Evolutionary conservation across 495 filamentous ascomycete genomes (phyloP), one percentile per base, ranked within the genome.

Genomic region (Poronia punctata): DNA sequence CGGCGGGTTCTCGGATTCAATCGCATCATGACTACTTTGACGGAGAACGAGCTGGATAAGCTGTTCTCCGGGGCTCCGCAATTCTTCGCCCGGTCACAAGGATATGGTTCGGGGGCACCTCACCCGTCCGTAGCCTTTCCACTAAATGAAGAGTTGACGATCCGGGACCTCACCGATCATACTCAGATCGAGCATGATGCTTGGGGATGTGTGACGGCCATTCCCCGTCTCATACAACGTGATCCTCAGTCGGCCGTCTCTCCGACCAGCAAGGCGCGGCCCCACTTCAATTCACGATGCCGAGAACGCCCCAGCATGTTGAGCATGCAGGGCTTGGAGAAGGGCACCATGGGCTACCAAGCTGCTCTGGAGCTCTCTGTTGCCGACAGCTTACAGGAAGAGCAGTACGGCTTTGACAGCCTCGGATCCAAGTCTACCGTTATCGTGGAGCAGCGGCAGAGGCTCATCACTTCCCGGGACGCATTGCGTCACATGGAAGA

Each of bases 1-100:
- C 62, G 52, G 35, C 65, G 65, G 5, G 57, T 68, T 24, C 42
- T 74, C 25, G 71, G 67, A 43, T 60, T 74, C 10, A 57, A 65
- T 36, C 59, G 72, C 56, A 76, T 74, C 53, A 75, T 76, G 61
- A 56, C 70, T 30, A 67, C 68, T n/a, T 62, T 85, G 31, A 75
- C 67, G 20, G 71, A 72, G 18, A 62, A 69, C 16, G 81, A 86
- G 34, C 56, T 85, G 42, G 79, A 82, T 54, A 74, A 75, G 34
- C 67, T 88, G 24, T 82, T 88, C 54, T 85, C 82, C 20, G 83
- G 82, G n/a, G 83, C 83, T 10, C 83, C 83, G 25, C 83, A 84
- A 52, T 88, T 83, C 56, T 70, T 81, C 48, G 77, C 61, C 60
- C 68, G 63, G 51, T 78, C 66, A 58, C 72, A 64, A 50, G 68